phyloP scores from a whole-genome alignment of 2,329 filamentous ascomycete species.

The Cordyceps farinosa region DNA sequence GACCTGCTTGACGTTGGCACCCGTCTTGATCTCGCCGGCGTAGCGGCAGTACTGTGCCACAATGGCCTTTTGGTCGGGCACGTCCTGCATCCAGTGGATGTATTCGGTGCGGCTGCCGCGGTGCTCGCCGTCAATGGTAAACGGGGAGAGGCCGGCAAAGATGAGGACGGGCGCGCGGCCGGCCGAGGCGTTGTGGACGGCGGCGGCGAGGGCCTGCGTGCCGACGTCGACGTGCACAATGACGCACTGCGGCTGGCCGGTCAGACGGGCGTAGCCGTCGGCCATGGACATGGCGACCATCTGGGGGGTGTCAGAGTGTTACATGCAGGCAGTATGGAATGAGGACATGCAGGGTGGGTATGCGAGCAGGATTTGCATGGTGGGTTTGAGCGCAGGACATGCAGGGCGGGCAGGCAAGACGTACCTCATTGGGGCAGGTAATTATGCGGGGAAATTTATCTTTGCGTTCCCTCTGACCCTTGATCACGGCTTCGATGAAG shows the following conservation, averaged over 20 bases:
- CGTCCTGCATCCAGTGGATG: conserved; percentile 84
- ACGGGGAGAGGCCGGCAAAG: conserved; percentile 74
- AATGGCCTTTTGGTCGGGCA: conserved; percentile 77
- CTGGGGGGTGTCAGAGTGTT: conserved; percentile 41
- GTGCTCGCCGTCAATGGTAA: conserved; percentile 73
- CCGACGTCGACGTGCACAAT: conserved; percentile 81
- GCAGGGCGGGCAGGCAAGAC: conserved; percentile 15
- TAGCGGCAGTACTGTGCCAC: conserved; percentile 84
- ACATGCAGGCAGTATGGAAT: too few species aligned
- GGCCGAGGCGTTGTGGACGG: conserved; percentile 74
- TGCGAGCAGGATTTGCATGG: too few species aligned
- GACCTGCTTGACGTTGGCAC: conserved; percentile 83
- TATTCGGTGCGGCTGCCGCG: conserved; percentile 76
- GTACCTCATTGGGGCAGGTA: conserved; percentile 75
- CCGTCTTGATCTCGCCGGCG: conserved; percentile 76
- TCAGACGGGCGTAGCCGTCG: conserved; percentile 72
- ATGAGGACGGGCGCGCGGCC: conserved; percentile 72
- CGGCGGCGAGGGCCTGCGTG: conserved; percentile 73
- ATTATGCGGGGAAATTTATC: conserved; percentile 68
- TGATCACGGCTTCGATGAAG: conserved; percentile 77
- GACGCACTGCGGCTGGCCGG: conserved; percentile 69
- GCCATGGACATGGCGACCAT: conserved; percentile 86
- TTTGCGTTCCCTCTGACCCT: conserved; percentile 64
- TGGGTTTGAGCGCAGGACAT: too few species aligned
- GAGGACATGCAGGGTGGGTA: too few species aligned